phyloP scores from a whole-genome alignment of 2,329 filamentous ascomycete genomes.

The Coniochaeta prunicola region DNA sequence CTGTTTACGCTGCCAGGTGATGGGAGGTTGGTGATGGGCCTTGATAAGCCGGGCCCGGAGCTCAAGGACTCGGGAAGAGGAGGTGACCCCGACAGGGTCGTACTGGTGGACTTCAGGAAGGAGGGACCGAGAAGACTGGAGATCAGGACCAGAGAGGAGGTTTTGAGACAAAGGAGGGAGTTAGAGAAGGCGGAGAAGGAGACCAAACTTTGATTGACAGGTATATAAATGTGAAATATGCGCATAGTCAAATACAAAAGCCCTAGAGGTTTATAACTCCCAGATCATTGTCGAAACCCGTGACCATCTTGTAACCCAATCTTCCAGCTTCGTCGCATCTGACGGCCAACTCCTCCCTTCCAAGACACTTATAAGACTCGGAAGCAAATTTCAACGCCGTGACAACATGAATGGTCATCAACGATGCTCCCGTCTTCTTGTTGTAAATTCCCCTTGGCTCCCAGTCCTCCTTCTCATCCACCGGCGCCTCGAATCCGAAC shows the following conservation, averaged over 20 bases:
- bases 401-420: slow-evolving; percentile 27
- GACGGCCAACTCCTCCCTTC: slow-evolving; percentile 15
- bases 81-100: slow-evolving; percentile 53
- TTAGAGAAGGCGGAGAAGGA: slow-evolving; percentile 10
- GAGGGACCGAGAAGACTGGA: slow-evolving; percentile 46
- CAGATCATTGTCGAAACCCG: slow-evolving; percentile 23
- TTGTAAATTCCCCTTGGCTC: slow-evolving; percentile 17
- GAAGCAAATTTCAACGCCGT: slow-evolving; percentile 20
- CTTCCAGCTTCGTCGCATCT: slow-evolving; percentile 20
- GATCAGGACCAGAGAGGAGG: slow-evolving; percentile 41
- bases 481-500: slow-evolving; percentile 23
- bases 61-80: slow-evolving; percentile 37
- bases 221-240: too few species aligned
- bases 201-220: slow-evolving; percentile 8
- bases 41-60: slow-evolving; percentile 54
- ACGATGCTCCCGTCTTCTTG: slow-evolving; percentile 8
- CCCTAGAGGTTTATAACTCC: not conserved
- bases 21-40: slow-evolving; percentile 41
- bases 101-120: slow-evolving; percentile 46
- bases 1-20: slow-evolving; percentile 37
- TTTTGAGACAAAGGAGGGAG: slow-evolving; percentile 36
- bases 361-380: slow-evolving; percentile 21
- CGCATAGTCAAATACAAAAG: too few species aligned
- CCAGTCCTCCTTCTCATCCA: slow-evolving; percentile 11
- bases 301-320: slow-evolving; percentile 22